phyloP scores from a whole-genome alignment of 1,284 basidiomycete species.

The Exobasidium rhododendri region DNA sequence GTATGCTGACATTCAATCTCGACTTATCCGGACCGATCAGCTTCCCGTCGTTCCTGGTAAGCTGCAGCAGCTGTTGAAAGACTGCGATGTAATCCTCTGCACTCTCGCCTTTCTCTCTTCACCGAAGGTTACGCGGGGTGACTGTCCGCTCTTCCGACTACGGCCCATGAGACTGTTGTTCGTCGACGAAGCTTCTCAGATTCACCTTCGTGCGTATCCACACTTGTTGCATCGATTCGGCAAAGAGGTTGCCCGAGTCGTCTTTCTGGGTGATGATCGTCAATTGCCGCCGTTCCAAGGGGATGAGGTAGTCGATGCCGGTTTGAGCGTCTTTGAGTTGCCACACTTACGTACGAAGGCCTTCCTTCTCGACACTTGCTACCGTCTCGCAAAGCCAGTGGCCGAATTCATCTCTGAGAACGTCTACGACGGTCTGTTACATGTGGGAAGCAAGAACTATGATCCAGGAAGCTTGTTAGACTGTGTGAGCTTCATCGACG shows the following conservation, averaged over 20 bases:
- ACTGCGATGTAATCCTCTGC: slow-evolving; percentile 7
- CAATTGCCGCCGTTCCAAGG: slow-evolving; percentile 17
- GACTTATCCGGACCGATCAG: slow-evolving; percentile 4
- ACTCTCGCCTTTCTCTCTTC: slow-evolving; percentile 10
- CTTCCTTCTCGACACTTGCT: slow-evolving; percentile 13
- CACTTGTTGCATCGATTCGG: slow-evolving; percentile 12
- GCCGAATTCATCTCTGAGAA: slow-evolving; percentile 12
- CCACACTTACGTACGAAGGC: slow-evolving; percentile 7
- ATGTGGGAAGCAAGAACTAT: slow-evolving; percentile 2
- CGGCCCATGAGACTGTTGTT: slow-evolving; percentile 12
- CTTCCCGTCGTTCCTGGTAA: neutral
- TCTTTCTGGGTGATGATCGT: slow-evolving; percentile 18
- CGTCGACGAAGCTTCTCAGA: slow-evolving; percentile 20
- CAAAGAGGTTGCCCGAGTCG: slow-evolving; percentile 8
- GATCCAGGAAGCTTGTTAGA: neutral
- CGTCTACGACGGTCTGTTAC: slow-evolving; percentile 14
- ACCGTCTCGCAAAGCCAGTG: slow-evolving; percentile 13
- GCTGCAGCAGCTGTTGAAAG: neutral
- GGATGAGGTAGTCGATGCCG: slow-evolving; percentile 7
- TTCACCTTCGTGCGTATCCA: slow-evolving; percentile 12
- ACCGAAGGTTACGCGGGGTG: neutral
- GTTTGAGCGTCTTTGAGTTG: slow-evolving; percentile 16
- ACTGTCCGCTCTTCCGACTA: neutral
- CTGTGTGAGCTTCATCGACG: slow-evolving; percentile 17
- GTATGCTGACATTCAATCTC: slow-evolving; percentile 3